Percentiles rank a stretch among this genome's conserved stretches.
Conservation (phyloP, 139 green algal genomes). For the Closterium sp. region DNA sequence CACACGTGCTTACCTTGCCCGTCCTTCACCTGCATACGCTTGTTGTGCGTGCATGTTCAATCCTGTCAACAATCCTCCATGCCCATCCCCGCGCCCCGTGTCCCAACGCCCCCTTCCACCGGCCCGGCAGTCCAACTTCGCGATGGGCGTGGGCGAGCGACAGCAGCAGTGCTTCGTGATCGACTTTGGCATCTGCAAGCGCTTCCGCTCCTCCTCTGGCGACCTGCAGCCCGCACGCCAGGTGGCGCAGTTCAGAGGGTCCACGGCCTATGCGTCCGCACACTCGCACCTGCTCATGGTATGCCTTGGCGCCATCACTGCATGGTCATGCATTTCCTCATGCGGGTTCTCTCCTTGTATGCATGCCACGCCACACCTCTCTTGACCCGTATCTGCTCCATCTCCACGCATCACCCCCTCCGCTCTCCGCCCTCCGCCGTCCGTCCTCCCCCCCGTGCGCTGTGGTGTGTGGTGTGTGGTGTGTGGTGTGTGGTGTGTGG, state of each 20-base stretch:
- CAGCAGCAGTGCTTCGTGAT: slow-evolving; percentile 41
- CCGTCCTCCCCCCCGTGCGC: not conserved
- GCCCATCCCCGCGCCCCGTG: no score
- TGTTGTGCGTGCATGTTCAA: no score
- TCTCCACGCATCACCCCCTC: no score
- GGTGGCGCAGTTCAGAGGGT: slow-evolving; percentile 72
- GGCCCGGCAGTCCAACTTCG: slow-evolving; percentile 53
- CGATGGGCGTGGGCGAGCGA: slow-evolving; percentile 17
- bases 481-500: no score
- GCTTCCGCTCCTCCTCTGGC: slow-evolving; percentile 31
- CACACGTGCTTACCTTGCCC: not conserved
- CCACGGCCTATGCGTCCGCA: slow-evolving; percentile 75
- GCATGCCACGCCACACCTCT: no score
- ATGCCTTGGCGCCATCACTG: not conserved
- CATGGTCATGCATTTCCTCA: not conserved
- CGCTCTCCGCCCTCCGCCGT: no score
- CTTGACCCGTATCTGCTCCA: not conserved
- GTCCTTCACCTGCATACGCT: no score
- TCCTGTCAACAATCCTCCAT: no score
- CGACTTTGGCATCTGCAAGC: slow-evolving; percentile 56
- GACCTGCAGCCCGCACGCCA: slow-evolving; percentile 59
- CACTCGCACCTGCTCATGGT: slow-evolving; percentile 60
- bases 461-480: not conserved
- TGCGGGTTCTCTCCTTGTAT: not conserved
- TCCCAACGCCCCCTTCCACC: no score